Percentiles rank a stretch among this genome's conserved stretches.
Evolutionary conservation across 2,329 filamentous ascomycete species (phyloP).

Genomic region (Fusarium pseudocircinatum): DNA sequence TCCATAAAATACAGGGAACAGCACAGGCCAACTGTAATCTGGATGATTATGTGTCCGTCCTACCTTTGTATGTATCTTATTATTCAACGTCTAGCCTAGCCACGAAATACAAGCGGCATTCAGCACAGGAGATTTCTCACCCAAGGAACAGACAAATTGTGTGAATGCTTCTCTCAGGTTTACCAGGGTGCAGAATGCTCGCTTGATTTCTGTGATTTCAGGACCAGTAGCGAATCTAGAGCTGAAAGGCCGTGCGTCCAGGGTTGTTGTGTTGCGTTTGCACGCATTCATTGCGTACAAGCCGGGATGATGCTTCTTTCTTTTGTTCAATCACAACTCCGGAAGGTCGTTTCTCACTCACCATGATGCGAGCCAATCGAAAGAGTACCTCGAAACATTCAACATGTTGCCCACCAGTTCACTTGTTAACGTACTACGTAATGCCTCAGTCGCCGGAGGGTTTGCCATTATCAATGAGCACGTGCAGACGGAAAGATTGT

Average conservation of each 20-base stretch:
- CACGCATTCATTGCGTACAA: slow-evolving; percentile 21
- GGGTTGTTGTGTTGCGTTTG: slow-evolving; percentile 23
- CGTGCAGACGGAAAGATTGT: neutral
- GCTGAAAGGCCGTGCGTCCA: slow-evolving; percentile 20
- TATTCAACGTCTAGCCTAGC: neutral
- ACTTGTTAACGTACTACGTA: neutral
- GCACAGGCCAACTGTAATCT: neutral
- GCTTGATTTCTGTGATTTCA: slow-evolving; percentile 12
- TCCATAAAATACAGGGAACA: neutral
- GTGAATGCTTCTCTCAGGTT: slow-evolving; percentile 31
- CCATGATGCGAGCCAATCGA: slow-evolving; percentile 36
- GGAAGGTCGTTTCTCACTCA: slow-evolving; percentile 31
- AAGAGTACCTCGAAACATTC: slow-evolving; percentile 16
- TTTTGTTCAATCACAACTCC: slow-evolving; percentile 43
- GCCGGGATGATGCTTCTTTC: slow-evolving; percentile 43
- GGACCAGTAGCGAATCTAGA: slow-evolving; percentile 4
- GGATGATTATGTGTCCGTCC: neutral
- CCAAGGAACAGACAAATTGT: slow-evolving; percentile 13
- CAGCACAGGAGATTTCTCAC: neutral
- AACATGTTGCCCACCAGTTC: slow-evolving; percentile 34
- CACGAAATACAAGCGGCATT: slow-evolving; percentile 1
- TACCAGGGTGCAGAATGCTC: slow-evolving; percentile 25
- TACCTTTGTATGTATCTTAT: neutral
- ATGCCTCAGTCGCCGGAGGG: slow-evolving; percentile 15
- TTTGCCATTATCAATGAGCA: neutral